These are phyloP conservation scores for Peronospora destructor DNA, from an alignment of 352 stramenopile species.

Conservation along the genomic window DNA sequence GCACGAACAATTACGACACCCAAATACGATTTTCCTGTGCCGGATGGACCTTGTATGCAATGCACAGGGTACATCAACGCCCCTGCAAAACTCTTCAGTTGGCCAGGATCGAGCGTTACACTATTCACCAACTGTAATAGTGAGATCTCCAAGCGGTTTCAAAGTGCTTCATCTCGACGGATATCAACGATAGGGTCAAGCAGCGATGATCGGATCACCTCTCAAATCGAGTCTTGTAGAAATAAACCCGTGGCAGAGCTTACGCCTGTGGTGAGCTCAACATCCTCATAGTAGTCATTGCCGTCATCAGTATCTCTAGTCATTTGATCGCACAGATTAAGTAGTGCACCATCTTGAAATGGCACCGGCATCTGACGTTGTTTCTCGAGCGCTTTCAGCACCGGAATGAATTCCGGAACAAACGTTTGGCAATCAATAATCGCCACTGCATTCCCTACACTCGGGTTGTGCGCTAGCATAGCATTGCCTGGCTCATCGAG, in stretches of 20 bases:
- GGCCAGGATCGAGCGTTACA: slow-evolving; percentile 58
- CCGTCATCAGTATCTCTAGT: slow-evolving; percentile 1
- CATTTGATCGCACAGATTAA: slow-evolving; percentile 46
- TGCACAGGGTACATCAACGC: slow-evolving; percentile 71
- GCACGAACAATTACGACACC: slow-evolving; percentile 77
- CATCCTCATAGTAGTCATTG: neutral
- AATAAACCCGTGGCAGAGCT: neutral
- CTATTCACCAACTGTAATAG: slow-evolving; percentile 39
- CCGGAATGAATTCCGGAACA: slow-evolving; percentile 81
- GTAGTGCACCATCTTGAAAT: slow-evolving; percentile 62
- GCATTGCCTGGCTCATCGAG: slow-evolving; percentile 54
- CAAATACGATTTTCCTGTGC: slow-evolving; percentile 89
- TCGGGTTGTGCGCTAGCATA: slow-evolving; percentile 40
- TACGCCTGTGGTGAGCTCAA: neutral
- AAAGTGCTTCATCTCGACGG: slow-evolving; percentile 42
- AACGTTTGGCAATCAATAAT: slow-evolving; percentile 87
- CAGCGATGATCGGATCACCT: slow-evolving; percentile 48
- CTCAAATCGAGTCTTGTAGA: slow-evolving; percentile 19
- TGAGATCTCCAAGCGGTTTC: slow-evolving; percentile 25
- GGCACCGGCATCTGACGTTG: slow-evolving; percentile 64
- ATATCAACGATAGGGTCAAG: slow-evolving; percentile 81
- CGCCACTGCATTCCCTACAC: slow-evolving; percentile 45
- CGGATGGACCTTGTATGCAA: slow-evolving; percentile 81
- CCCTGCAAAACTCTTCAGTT: slow-evolving; percentile 71
- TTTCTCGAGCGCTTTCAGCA: slow-evolving; percentile 71